Evolutionary conservation across 2,329 filamentous ascomycete genomes (phyloP), one percentile per base, ranked within the genome.

Genomic region (Diaporthe batatas): DNA sequence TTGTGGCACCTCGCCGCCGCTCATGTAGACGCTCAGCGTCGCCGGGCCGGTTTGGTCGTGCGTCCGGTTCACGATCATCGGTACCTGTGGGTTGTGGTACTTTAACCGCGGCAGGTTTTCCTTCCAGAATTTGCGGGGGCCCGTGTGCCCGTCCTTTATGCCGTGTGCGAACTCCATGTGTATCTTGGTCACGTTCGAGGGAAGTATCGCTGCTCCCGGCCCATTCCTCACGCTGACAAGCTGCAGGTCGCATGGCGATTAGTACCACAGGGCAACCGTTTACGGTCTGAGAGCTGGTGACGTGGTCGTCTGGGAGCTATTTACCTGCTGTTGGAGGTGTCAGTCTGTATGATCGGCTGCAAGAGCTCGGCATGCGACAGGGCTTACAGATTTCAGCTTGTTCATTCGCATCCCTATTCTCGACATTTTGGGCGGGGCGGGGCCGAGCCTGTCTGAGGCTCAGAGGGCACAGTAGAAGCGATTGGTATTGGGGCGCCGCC

Each of bases 71-170:
- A 98, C 90, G 73, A 93, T 91, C 89, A 98, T 97, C 55, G 92
- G 90, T 58, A 98, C 83, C 16, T 91, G 85, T 0, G 96, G 96
- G 82, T 99, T 99, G 87, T 97, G 93, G 85, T 92, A 99, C 87
- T 99, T 98, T 77, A 99, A 87, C 72, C 94, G 91, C 29, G 94
- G 94, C 62, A 98, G 91, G 80, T 91, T 92, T 74, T 91, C 86
- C 76, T 89, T 91, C 94, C 94, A 98, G 88, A 99, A 98, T 85
- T 94, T 94, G 79, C 90, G 91, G 72, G 93, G 88, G 62, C 94
- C 93, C 80, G 91, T 87, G 82, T 96, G 92, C 58, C 93, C 93
- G 67, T 89, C 87, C 58, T 90, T 85, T 73, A 90, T 85, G 76
- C 84, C 88, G 39, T 64, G 79, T 65, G 91, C 90, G 81, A 95